phyloP scores from a whole-genome alignment of 2,329 filamentous ascomycete species.

The Fusarium nodosum region DNA sequence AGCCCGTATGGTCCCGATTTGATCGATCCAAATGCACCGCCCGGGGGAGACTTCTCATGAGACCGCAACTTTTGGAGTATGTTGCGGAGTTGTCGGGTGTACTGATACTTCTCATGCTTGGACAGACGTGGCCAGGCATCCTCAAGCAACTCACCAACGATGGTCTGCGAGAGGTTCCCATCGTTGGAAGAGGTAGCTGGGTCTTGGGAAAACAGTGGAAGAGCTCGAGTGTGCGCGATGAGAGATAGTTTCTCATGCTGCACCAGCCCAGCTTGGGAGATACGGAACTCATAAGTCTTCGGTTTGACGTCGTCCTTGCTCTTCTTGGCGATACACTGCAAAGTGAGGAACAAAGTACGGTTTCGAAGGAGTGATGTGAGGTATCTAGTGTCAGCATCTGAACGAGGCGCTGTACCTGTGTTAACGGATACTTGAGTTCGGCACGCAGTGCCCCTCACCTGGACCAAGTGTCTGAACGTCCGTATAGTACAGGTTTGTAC shows the following conservation, averaged over 20 bases:
- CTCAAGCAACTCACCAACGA: constrained; percentile 49
- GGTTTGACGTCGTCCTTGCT: not conserved
- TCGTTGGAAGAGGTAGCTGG: constrained; percentile 1
- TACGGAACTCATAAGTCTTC: constrained; percentile 29
- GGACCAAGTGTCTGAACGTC: constrained; percentile 36
- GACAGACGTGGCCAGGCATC: constrained; percentile 48
- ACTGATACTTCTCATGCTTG: constrained; percentile 42
- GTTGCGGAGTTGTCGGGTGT: constrained; percentile 48
- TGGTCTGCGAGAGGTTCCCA: constrained; percentile 21
- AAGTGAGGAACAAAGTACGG: constrained; percentile 29
- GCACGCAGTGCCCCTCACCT: constrained; percentile 15
- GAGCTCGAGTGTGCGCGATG: constrained; percentile 21
- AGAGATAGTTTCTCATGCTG: constrained; percentile 37
- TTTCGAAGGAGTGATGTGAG: constrained; percentile 37
- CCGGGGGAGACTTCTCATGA: not conserved
- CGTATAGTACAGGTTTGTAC: constrained; percentile 9
- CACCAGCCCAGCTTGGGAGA: constrained; percentile 43
- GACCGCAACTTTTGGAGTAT: constrained; percentile 46
- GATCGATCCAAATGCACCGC: constrained; percentile 32
- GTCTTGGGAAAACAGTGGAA: constrained; percentile 30
- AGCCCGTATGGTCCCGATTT: constrained; percentile 46
- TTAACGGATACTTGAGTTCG: constrained; percentile 1
- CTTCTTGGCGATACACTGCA: constrained; percentile 20
- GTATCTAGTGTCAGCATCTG: constrained; percentile 34
- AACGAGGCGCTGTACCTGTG: constrained; percentile 26